Conservation (phyloP, 305 asterid species). For the Caryopteris hybrid region DNA sequence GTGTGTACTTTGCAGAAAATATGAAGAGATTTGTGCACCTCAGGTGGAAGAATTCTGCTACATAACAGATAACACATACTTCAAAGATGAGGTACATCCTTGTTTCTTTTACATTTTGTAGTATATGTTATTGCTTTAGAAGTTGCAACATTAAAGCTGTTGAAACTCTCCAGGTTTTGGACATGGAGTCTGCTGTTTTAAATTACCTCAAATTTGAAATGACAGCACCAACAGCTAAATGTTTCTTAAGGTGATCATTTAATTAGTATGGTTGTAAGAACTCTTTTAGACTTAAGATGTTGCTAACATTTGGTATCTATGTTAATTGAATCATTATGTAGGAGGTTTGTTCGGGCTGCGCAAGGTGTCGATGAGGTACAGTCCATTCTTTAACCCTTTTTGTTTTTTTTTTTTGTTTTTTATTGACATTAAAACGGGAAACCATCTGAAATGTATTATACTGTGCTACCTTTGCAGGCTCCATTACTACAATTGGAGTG, state of each 20-base stretch:
- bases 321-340: slow-evolving; percentile 9
- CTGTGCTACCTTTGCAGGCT: slow-evolving; percentile 27
- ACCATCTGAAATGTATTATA: neutral
- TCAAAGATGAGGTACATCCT: slow-evolving; percentile 51
- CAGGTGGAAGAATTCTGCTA: slow-evolving; percentile 62
- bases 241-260: slow-evolving; percentile 59
- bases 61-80: slow-evolving; percentile 58
- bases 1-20: slow-evolving; percentile 45
- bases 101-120: neutral
- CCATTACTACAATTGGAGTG: slow-evolving; percentile 48
- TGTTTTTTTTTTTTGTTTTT: no score
- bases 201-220: slow-evolving; percentile 58
- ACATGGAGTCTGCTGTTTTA: slow-evolving; percentile 61
- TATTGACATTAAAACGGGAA: neutral
- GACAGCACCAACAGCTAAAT: slow-evolving; percentile 63
- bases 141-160: slow-evolving; percentile 8
- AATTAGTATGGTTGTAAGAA: neutral
- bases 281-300: neutral
- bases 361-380: slow-evolving; percentile 51
- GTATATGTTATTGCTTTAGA: neutral
- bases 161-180: slow-evolving; percentile 42
- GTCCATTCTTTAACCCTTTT: neutral
- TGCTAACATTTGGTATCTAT: neutral
- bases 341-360: slow-evolving; percentile 71
- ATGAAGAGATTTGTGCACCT: slow-evolving; percentile 75